Base-by-base conservation (phyloP, 108 stramenopile species). In the Aurantiochytrium sp. region DNA sequence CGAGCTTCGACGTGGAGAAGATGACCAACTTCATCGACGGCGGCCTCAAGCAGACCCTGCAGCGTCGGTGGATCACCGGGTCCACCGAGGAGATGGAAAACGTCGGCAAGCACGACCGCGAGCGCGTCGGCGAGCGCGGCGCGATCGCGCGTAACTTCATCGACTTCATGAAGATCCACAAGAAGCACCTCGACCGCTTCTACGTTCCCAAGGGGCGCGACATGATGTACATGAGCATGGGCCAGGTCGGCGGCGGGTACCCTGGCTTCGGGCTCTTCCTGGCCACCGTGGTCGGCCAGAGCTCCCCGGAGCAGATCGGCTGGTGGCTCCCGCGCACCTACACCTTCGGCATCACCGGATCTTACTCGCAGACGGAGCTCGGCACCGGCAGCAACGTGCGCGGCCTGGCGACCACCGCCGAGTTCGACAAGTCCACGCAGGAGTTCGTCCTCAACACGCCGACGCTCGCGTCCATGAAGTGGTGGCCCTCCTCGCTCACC, bases 311-410 rank as follows among this genome's bases (percentile, higher is more conserved):
- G 73, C 73, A 81, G 32, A 81, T 81, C 24, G n/a, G 42, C 39
- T 81, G 73, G 73, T 81, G 73, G 73, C 73, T 81, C 30, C 73
- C 73, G 6, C 39, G 45, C 27, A 48, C 73, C n/a, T 81, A 81
- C 45, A 81, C 73, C 42, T 30, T 81, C 19, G 42, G 45, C 21
- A 48, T 81, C 2, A 81, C 73, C 10, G 96, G 97, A n/a, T 97
- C 96, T 54, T 98, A 97, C 87, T 97, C 96, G 22, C 97, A 97
- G 90, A 97, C 97, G 30, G 97, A 98, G 90, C 73, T 98, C 55
- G 97, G 97, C 41, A 97, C 97, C 87, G 96, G 96, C 12, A 92
- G 91, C 68, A 97, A 97, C 86, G 95, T 97, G 32, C 95, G 98
- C 5, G 97, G 95, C 8, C 88, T 98, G 81, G 97, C 97, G 88